These are phyloP conservation scores for Candida sithepensis DNA, from an alignment of 805 yeast species.

Conservation along the genomic window DNA sequence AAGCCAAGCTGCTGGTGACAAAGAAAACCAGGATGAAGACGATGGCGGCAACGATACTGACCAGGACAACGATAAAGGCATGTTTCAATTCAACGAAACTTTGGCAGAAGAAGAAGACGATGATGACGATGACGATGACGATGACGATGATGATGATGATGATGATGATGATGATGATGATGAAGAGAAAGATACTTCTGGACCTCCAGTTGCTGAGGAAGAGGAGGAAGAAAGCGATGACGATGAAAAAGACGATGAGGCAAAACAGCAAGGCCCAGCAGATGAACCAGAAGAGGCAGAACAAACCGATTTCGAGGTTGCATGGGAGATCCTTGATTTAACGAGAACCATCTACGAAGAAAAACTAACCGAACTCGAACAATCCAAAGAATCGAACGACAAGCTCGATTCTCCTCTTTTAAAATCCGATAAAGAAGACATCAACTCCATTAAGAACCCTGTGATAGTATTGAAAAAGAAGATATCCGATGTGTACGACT, in stretches of 20 bases:
- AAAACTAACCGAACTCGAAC: slow-evolving; percentile 30
- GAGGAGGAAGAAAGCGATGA: slow-evolving; percentile 17
- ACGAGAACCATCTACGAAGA: slow-evolving; percentile 64
- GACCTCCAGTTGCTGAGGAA: no score
- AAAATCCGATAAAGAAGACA: slow-evolving; percentile 18
- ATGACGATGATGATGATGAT: slow-evolving; percentile 24
- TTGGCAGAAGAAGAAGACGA: slow-evolving; percentile 35
- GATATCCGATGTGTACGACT: slow-evolving; percentile 69
- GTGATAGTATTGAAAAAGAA: slow-evolving; percentile 41
- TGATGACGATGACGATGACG: slow-evolving; percentile 18
- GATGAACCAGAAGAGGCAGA: slow-evolving; percentile 37
- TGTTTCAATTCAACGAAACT: slow-evolving; percentile 18
- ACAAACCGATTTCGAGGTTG: slow-evolving; percentile 76
- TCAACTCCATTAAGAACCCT: slow-evolving; percentile 24
- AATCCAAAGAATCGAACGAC: slow-evolving; percentile 3
- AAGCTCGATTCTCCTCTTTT: slow-evolving; percentile 15
- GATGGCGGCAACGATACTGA: slow-evolving; percentile 33
- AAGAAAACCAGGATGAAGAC: slow-evolving; percentile 25
- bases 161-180: slow-evolving; percentile 12
- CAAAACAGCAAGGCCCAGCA: slow-evolving; percentile 21
- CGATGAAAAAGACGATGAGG: no score
- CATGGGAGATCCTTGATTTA: slow-evolving; percentile 83
- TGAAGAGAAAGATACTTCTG: no score
- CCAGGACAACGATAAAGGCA: slow-evolving; percentile 27
- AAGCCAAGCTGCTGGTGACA: slow-evolving; percentile 15